Evolutionary conservation across 768 basidiomycete species (phyloP).

Genomic region (Hebeloma cylindrosporum): DNA sequence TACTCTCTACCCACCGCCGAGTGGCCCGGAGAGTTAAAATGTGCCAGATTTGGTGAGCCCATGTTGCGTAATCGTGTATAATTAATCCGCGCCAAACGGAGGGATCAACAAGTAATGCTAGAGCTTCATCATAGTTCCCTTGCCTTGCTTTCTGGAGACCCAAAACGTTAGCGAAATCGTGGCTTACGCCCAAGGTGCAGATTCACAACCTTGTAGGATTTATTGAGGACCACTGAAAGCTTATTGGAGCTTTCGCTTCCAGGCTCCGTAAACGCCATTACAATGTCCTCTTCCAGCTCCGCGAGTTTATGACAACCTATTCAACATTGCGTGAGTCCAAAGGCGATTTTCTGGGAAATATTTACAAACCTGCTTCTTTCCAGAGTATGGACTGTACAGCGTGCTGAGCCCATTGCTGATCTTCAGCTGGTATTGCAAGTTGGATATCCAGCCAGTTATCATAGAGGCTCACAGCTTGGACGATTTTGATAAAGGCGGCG

Average conservation of each 20-base stretch:
- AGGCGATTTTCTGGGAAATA: neutral
- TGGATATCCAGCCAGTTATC: constrained; percentile 71
- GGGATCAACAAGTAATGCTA: constrained; percentile 65
- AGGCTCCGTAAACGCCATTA: constrained; percentile 61
- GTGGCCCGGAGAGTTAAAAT: constrained; percentile 66
- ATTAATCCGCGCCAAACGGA: constrained; percentile 68
- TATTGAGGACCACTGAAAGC: constrained; percentile 61
- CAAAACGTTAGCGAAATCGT: constrained; percentile 6
- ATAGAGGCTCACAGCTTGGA: constrained; percentile 65
- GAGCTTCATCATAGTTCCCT: constrained; percentile 62
- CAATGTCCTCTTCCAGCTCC: constrained; percentile 64
- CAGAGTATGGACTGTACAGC: constrained; percentile 74
- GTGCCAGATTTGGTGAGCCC: constrained; percentile 81
- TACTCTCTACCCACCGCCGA: constrained; percentile 51
- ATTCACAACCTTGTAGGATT: constrained; percentile 58
- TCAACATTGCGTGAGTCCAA: constrained; percentile 7
- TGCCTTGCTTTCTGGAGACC: constrained; percentile 59
- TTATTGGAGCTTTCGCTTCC: constrained; percentile 62
- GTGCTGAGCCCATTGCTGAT: constrained; percentile 72
- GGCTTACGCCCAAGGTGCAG: neutral
- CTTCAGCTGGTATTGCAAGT: constrained; percentile 45
- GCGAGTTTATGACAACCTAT: constrained; percentile 72
- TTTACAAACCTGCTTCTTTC: constrained; percentile 60
- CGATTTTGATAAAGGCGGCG: constrained; percentile 66
- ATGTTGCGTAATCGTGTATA: constrained; percentile 63